phyloP scores from a whole-genome alignment of 2,329 filamentous ascomycete species.

The Setomelanomma holmii region DNA sequence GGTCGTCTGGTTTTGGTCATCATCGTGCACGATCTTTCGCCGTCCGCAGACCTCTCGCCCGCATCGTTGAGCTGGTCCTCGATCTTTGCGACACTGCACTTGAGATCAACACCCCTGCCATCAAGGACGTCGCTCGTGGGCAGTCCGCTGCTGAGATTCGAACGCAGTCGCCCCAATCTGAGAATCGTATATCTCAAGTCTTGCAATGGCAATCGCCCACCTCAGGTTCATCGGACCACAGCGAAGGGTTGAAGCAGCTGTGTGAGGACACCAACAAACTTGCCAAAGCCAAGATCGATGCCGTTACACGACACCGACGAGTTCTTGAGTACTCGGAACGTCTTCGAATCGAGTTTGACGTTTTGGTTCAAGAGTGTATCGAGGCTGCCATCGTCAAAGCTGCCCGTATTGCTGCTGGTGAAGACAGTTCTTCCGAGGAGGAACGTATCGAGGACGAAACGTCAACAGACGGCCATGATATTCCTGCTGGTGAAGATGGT shows the following conservation, averaged over 20 bases:
- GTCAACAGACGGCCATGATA: slow-evolving; percentile 52
- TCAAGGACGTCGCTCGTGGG: slow-evolving; percentile 77
- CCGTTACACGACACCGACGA: slow-evolving; percentile 86
- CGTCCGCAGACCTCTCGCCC: slow-evolving; percentile 83
- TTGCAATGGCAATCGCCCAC: slow-evolving; percentile 96
- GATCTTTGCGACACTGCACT: slow-evolving; percentile 95
- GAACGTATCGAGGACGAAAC: slow-evolving; percentile 55
- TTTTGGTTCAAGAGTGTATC: slow-evolving; percentile 94
- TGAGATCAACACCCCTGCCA: slow-evolving; percentile 91
- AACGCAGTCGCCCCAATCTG: slow-evolving; percentile 94
- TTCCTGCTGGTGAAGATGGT: slow-evolving; percentile 59
- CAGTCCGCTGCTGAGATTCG: slow-evolving; percentile 77
- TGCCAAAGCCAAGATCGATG: slow-evolving; percentile 88
- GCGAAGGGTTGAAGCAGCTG: slow-evolving; percentile 85
- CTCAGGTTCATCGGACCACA: slow-evolving; percentile 88
- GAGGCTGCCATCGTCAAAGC: slow-evolving; percentile 90
- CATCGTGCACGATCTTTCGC: slow-evolving; percentile 86
- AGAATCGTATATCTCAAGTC: slow-evolving; percentile 92
- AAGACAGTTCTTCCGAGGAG: slow-evolving; percentile 76
- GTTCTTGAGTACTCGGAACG: slow-evolving; percentile 97
- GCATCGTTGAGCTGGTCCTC: slow-evolving; percentile 92
- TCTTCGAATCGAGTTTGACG: slow-evolving; percentile 90
- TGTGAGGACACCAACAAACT: slow-evolving; percentile 88
- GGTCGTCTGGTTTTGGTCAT: slow-evolving; percentile 76
- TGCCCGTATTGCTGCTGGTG: slow-evolving; percentile 82